Conservation (phyloP, 208 protist species). For the Leishmania major region DNA sequence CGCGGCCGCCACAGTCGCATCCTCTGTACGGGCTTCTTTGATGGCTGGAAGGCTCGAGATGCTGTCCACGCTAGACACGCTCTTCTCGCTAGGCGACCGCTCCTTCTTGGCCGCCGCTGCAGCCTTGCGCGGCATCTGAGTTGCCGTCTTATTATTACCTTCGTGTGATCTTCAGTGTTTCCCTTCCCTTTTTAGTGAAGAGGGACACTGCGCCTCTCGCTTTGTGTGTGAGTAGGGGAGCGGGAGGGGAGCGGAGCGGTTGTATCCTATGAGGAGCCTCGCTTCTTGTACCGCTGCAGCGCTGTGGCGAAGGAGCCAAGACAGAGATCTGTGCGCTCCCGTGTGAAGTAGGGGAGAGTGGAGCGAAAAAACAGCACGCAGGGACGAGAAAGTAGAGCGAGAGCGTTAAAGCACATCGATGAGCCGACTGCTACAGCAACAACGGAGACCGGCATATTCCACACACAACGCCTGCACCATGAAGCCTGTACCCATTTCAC, state of each 20-base stretch:
- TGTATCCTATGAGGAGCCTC: too few relatives aligned
- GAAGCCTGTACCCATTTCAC: not conserved
- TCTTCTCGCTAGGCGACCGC: constrained; percentile 25
- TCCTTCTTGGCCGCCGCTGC: not conserved
- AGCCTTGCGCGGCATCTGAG: constrained; percentile 1
- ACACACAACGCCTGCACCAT: not conserved
- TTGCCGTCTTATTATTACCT: not conserved
- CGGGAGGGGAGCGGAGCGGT: not conserved
- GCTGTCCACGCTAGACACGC: constrained; percentile 23
- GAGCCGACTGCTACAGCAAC: not conserved
- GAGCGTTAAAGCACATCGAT: not conserved
- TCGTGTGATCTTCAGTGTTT: not conserved
- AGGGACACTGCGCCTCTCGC: not conserved
- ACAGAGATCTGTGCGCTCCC: not conserved
- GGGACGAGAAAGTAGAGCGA: not conserved
- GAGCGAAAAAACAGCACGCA: not conserved
- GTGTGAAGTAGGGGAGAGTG: not conserved
- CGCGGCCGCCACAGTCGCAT: constrained; percentile 3
- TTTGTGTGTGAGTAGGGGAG: not conserved
- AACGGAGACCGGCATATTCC: not conserved
- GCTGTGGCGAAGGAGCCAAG: not conserved
- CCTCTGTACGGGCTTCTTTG: constrained; percentile 16
- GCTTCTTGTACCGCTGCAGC: not conserved
- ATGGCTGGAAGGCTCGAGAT: constrained; percentile 17
- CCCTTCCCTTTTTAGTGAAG: not conserved